phyloP scores from a whole-genome alignment of 202 grass and related monocot genomes.

The Panicum virgatum region DNA sequence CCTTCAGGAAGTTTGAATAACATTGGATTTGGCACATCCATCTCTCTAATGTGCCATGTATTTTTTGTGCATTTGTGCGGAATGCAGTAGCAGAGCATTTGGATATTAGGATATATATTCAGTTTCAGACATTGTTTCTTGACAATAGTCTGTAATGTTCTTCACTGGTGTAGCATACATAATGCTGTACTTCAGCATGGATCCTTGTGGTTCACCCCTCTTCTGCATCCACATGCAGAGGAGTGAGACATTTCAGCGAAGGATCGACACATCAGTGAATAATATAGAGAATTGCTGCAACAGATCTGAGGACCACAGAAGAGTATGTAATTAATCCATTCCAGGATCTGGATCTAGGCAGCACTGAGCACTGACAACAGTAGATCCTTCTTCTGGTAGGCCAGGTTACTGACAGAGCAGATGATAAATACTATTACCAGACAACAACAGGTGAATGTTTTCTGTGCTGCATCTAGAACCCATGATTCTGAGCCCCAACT shows the following conservation, averaged over 20 bases:
- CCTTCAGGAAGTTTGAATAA: not conserved
- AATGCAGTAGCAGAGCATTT: not conserved
- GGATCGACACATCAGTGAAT: not conserved
- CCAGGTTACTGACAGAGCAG: not conserved
- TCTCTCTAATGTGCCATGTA: not conserved
- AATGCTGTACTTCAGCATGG: not conserved
- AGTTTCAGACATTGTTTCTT: not conserved
- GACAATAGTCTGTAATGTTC: not conserved
- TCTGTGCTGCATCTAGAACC: not conserved
- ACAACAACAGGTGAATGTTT: not conserved
- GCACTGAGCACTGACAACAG: constrained; percentile 3
- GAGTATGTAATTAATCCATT: not conserved
- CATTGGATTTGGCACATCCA: not conserved
- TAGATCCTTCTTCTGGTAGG: constrained; percentile 23
- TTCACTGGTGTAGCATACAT: not conserved
- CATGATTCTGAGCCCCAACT: not conserved
- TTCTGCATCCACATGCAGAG: constrained; percentile 12
- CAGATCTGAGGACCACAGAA: constrained; percentile 40
- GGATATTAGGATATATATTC: not conserved
- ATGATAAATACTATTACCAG: constrained; percentile 6
- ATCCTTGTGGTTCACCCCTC: not conserved
- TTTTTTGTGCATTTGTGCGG: too few species aligned
- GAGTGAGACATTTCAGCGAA: constrained; percentile 11
- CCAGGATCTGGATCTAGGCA: constrained; percentile 38
- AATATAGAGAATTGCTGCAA: constrained; percentile 20